Evolutionary conservation across 2,329 filamentous ascomycete species (phyloP).

Genomic region (Scedosporium aurantiacum): DNA sequence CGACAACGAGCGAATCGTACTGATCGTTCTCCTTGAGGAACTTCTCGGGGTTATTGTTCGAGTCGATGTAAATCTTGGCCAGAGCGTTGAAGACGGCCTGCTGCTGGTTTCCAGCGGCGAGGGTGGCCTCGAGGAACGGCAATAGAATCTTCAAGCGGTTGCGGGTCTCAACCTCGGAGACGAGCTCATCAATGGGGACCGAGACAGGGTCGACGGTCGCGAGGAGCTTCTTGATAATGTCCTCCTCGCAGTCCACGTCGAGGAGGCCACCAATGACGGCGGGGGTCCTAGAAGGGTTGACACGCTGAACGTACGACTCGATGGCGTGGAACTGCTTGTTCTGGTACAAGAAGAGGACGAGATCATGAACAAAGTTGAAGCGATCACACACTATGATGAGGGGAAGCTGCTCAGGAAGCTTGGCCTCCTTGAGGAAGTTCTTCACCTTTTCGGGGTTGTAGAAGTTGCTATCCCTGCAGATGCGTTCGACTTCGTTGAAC

Average conservation of each 20-base stretch:
- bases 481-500: constrained; percentile 90
- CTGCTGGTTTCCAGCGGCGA: constrained; percentile 85
- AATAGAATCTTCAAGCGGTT: constrained; percentile 92
- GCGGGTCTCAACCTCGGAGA: constrained; percentile 85
- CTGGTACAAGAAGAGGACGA: constrained; percentile 95
- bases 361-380: constrained; percentile 97
- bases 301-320: constrained; percentile 92
- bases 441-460: constrained; percentile 95
- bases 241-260: constrained; percentile 95
- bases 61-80: constrained; percentile 98
- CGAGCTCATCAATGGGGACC: constrained; percentile 89
- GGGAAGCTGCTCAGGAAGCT: constrained; percentile 81
- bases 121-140: constrained; percentile 87
- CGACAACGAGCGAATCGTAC: constrained; percentile 84
- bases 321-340: constrained; percentile 99
- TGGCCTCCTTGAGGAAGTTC: constrained; percentile 98
- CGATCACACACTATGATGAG: constrained; percentile 97
- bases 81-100: constrained; percentile 95
- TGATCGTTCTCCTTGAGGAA: constrained; percentile 96
- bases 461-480: constrained; percentile 84
- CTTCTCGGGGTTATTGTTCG: constrained; percentile 94
- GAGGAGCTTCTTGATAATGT: constrained; percentile 86
- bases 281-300: constrained; percentile 84
- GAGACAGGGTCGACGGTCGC: constrained; percentile 71
- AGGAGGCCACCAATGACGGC: constrained; percentile 87